These are phyloP conservation scores for Hypoxylon fuscum DNA, from an alignment of 495 filamentous ascomycete species.

Conservation along the genomic window DNA sequence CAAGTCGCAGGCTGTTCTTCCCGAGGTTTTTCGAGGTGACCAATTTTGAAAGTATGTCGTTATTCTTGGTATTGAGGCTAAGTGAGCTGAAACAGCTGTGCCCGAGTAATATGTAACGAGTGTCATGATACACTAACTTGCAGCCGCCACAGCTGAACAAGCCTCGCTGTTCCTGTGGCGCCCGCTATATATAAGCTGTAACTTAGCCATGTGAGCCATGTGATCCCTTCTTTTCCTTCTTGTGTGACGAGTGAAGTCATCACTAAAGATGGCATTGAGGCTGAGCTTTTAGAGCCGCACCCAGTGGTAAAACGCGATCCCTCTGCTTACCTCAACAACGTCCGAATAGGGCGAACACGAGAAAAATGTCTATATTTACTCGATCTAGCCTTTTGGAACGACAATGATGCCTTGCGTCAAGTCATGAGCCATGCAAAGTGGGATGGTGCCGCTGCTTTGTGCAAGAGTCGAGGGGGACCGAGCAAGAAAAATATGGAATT, in stretches of 20 bases:
- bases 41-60: neutral
- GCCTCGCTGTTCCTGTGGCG: neutral
- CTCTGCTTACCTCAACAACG: neutral
- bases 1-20: too few relatives aligned
- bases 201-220: neutral
- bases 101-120: conserved; percentile 10
- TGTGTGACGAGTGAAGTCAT: neutral
- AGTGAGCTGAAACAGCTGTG: conserved; percentile 19
- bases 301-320: neutral
- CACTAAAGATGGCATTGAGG: neutral
- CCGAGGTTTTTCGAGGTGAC: neutral
- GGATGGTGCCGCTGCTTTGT: too few relatives aligned
- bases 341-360: neutral
- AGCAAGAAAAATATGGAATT: too few relatives aligned
- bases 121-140: neutral
- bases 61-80: conserved; percentile 15
- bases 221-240: neutral
- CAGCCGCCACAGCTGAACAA: neutral
- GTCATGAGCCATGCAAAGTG: neutral
- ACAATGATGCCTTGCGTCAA: neutral
- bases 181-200: neutral
- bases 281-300: neutral
- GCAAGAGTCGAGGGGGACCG: too few relatives aligned
- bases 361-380: neutral
- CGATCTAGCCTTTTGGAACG: neutral